These are phyloP conservation scores for Clonostachys sp. DNA, from an alignment of 2,329 filamentous ascomycete species.

Conservation along the genomic window DNA sequence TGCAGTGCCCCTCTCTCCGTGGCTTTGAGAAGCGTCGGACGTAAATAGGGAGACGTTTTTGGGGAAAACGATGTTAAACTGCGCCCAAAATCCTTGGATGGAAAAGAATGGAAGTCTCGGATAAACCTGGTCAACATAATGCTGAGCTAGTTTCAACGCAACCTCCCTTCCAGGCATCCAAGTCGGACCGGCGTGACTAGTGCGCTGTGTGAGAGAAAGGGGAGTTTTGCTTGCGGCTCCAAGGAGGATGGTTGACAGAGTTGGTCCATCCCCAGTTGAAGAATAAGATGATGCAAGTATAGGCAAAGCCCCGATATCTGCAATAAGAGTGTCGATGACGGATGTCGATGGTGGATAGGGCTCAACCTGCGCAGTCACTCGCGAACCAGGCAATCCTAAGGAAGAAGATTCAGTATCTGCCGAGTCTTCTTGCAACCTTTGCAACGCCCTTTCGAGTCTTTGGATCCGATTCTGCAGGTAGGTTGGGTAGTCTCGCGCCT, in stretches of 20 bases:
- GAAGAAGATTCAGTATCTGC: background rate
- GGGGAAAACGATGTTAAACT: slow-evolving; percentile 13
- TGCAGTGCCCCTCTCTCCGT: background rate
- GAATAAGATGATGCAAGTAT: slow-evolving; percentile 9
- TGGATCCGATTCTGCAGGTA: slow-evolving; percentile 9
- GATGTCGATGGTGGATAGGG: too few relatives aligned
- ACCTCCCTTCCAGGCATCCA: slow-evolving; percentile 7
- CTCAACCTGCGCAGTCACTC: too few relatives aligned
- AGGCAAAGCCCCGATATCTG: slow-evolving; percentile 14
- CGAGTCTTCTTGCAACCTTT: background rate
- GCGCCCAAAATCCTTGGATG: slow-evolving; percentile 14
- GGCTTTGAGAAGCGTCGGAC: background rate
- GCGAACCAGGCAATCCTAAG: too few relatives aligned
- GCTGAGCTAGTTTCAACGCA: slow-evolving; percentile 11
- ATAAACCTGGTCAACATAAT: slow-evolving; percentile 14
- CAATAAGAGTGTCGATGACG: slow-evolving; percentile 11
- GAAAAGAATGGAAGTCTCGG: slow-evolving; percentile 15
- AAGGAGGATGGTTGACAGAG: slow-evolving; percentile 11
- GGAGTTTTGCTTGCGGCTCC: slow-evolving; percentile 6
- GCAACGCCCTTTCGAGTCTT: slow-evolving; percentile 4
- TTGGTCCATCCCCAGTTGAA: slow-evolving; percentile 5
- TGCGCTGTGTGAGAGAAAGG: too few relatives aligned
- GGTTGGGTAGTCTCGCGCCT: slow-evolving; percentile 11
- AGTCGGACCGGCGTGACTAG: too few relatives aligned
- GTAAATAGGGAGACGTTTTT: too few relatives aligned